Base-by-base conservation (phyloP, 306 rosid species). In the Quercus dentata region DNA sequence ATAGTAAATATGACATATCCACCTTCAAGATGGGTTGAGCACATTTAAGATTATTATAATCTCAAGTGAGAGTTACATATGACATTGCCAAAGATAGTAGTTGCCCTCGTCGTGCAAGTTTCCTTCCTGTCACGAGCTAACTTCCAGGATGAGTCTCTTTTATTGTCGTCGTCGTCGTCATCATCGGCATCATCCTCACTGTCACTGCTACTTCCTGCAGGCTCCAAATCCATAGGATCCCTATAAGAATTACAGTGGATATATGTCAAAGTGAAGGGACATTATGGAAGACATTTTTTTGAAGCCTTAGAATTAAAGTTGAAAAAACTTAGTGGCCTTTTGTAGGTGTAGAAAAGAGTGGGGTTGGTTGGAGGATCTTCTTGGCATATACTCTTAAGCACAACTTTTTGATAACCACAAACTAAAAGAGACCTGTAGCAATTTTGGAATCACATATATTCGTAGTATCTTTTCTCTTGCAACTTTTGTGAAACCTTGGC, bases 361-460 rank as follows among this genome's bases (percentile, higher is more conserved):
- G 49, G 83, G 57, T 12, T 49, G 57, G 72, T 56, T 51, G 14
- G 59, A 25, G 84, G 71, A 84, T 84, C 84, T 84, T 84, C 87
- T 68, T 19, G 35, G 87, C 68, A 84, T 84, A 84, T 84, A 51
- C 87, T 65, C 11, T 11, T 27, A n/a, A 19, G 30, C 71, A 21
- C 62, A n/a, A 75, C 54, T 49, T 23, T 56, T 10, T 28, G 31
- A 1, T 14, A 4, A 67, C 13, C 28, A 4, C 23, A 12, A 7
- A 65, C 9, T 41, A 31, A 31, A 67, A 5, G 9, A 11, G 15
- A 49, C 15, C 17, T 18, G 23, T 30, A 31, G 23, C 52, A 18
- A 67, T 19, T 31, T 21, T 35, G 52, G 72, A 67, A 49, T 13
- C 54, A 49, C 12, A 12, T 13, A 8, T 31, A 27, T 62, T 0